Evolutionary conservation across 148 eudicot genomes (phyloP).

Genomic region (Camellia sinensis): DNA sequence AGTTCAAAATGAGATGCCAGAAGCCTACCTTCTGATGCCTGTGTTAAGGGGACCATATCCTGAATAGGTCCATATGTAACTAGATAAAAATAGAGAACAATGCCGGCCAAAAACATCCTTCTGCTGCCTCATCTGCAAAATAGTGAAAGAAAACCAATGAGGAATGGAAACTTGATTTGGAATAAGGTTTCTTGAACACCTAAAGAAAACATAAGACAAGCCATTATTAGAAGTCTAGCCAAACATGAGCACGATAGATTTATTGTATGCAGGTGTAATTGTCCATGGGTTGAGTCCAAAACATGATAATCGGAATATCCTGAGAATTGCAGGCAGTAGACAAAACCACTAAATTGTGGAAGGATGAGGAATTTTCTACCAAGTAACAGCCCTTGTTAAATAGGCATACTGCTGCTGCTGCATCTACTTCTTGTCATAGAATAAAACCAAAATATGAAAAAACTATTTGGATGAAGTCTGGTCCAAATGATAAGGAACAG

Average conservation of each 20-base stretch:
- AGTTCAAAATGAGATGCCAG: conserved; percentile 8
- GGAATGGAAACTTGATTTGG: not conserved
- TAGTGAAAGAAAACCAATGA: not conserved
- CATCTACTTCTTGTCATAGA: too few species aligned
- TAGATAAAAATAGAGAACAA: conserved; percentile 60
- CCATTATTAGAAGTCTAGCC: not conserved
- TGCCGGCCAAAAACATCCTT: conserved; percentile 60
- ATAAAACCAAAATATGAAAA: not conserved
- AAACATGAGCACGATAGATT: not conserved
- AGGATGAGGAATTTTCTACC: not conserved
- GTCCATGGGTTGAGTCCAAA: not conserved
- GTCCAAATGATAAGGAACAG: not conserved
- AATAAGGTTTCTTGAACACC: not conserved
- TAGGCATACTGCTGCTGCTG: not conserved
- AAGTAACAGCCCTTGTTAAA: not conserved
- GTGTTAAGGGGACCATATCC: conserved; percentile 65
- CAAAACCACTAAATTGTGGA: not conserved
- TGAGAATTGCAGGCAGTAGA: not conserved
- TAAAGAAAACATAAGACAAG: not conserved
- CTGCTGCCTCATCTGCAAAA: conserved; percentile 83
- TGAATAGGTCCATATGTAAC: conserved; percentile 66
- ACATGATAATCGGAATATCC: not conserved
- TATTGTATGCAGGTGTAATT: not conserved
- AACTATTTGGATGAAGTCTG: not conserved
- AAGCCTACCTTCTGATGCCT: conserved; percentile 64